Conservation (phyloP, 176 grass and related monocot genomes). For the Aegilops sharonensis region DNA sequence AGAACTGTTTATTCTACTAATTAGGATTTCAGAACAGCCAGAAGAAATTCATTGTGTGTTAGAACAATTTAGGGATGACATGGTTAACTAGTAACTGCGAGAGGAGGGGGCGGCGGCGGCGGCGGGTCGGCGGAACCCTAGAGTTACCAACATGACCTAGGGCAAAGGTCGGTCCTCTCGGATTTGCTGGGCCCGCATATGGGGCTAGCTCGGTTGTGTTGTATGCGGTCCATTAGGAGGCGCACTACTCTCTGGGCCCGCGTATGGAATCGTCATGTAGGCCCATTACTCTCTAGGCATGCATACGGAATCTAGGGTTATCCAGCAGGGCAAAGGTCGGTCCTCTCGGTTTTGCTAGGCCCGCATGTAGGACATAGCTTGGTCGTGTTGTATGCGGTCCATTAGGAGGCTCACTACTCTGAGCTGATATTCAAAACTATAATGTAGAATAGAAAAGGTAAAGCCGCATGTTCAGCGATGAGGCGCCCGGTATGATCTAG, state of each 20-base stretch:
- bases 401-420: not conserved
- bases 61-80: not conserved
- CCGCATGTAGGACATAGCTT: not conserved
- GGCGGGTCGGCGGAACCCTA: no score
- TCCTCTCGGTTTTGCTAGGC: not conserved
- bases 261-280: no score
- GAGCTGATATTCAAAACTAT: not conserved
- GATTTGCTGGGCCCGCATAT: no score
- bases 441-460: not conserved
- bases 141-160: not conserved
- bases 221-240: not conserved
- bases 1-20: not conserved
- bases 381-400: not conserved
- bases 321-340: not conserved
- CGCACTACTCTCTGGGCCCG: not conserved
- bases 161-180: not conserved
- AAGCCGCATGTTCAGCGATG: no score
- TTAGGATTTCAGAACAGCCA: not conserved
- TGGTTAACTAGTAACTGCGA: no score
- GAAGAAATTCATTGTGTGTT: not conserved
- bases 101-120: no score
- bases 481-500: no score
- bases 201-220: not conserved
- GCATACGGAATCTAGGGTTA: not conserved
- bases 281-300: no score